Evolutionary conservation across 306 rosid species (phyloP), one percentile per base, ranked within the genome.

Genomic region (Acacia confusa): DNA sequence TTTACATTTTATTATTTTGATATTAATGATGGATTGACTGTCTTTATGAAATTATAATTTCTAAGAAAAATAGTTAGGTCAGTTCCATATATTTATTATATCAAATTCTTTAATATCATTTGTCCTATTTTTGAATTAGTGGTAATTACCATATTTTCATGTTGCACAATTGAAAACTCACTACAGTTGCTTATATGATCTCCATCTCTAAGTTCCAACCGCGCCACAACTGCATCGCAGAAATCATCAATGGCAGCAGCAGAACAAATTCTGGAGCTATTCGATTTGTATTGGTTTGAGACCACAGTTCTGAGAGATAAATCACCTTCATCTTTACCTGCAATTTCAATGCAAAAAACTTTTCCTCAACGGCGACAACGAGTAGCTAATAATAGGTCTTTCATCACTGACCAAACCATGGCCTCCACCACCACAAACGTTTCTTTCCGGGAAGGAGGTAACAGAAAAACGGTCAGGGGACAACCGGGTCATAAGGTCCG

Each of bases 261-360:
- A 50, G 88, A 91, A 80, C 91, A 89, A n/a, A 87, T 94, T 79
- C 82, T 92, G 15, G 32, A 70, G n/a, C 91, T 60, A 11, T 88
- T 94, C 13, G 97, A 94, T 75, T 84, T 87, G 0, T 82, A 44
- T 77, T 94, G 98, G 98, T 90, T 88, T 72, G 86, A 88, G 44
- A 76, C 83, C 0, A 78, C 75, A 77, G 44, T 86, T 75, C 76
- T 93, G 63, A 6, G 82, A 78, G 48, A 52, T 75, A 85, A 82
- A 77, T 32, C 82, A 41, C 83, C 52, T 81, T 32, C 80, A 57
- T 20, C 19, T 80, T 53, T 83, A 4, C 0, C 66, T 60, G 12
- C 36, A 13, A 5, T 22, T 17, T 50, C 57, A 17, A 58, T 4
- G 6, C 65, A 24, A 9, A 9, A 9, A 4, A 9, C 13, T n/a